phyloP scores from a whole-genome alignment of 2,329 filamentous ascomycete genomes.

The Cadophora sp. region DNA sequence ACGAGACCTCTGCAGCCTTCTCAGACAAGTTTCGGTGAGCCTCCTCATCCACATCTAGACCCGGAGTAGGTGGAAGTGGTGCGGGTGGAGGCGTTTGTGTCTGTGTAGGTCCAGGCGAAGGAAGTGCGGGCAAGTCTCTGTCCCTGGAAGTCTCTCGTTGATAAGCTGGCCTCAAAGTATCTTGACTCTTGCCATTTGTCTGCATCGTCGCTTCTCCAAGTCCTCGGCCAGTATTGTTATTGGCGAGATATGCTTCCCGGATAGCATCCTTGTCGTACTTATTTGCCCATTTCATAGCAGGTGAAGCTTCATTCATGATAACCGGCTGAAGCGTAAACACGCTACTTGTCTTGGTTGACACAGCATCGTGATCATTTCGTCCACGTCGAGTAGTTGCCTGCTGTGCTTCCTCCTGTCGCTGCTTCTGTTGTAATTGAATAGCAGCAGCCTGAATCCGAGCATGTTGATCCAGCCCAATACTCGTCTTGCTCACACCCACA shows the following conservation, averaged over 20 bases:
- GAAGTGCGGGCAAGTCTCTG: constrained; percentile 48
- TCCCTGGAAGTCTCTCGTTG: constrained; percentile 32
- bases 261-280: constrained; percentile 92
- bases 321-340: constrained; percentile 86
- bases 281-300: constrained; percentile 95
- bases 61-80: constrained; percentile 36
- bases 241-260: constrained; percentile 83
- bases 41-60: constrained; percentile 29
- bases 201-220: constrained; percentile 54
- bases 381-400: constrained; percentile 56
- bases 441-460: constrained; percentile 93
- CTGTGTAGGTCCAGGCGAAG: constrained; percentile 47
- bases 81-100: constrained; percentile 34
- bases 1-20: constrained; percentile 43
- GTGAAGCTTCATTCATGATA: constrained; percentile 85
- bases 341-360: constrained; percentile 82
- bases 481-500: constrained; percentile 73
- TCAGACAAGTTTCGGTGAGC: constrained; percentile 41
- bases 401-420: constrained; percentile 72
- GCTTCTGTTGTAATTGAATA: constrained; percentile 76
- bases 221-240: constrained; percentile 75
- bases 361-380: constrained; percentile 61
- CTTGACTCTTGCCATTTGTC: constrained; percentile 46
- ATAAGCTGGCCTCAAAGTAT: constrained; percentile 34
- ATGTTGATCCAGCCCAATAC: constrained; percentile 88